Conservation (phyloP, 495 filamentous ascomycete species). For the Tuber melanosporum region DNA sequence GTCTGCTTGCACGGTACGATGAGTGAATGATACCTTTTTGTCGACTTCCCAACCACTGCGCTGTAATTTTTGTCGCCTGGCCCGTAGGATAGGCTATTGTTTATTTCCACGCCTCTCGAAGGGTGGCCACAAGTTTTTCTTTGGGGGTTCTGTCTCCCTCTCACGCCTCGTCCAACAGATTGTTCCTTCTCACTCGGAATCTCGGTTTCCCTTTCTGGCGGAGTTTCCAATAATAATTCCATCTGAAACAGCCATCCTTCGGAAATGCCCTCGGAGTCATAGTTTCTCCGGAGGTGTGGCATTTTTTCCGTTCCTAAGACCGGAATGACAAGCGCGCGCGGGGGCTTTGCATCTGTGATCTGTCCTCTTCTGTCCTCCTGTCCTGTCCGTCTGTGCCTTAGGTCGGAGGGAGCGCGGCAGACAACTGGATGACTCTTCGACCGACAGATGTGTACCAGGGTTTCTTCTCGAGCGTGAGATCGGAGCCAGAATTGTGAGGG, state of each 20-base stretch:
- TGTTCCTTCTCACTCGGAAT: not conserved
- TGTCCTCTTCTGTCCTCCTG: not conserved
- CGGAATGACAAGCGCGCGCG: not conserved
- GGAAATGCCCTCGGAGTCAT: not conserved
- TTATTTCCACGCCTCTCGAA: not conserved
- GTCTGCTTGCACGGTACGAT: not conserved
- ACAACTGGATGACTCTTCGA: constrained; percentile 1
- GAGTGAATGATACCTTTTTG: not conserved
- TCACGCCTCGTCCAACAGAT: not conserved
- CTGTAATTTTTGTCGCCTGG: not conserved
- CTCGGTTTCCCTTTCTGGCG: not conserved
- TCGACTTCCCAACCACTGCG: not conserved
- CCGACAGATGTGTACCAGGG: not conserved
- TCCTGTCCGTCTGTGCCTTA: not conserved
- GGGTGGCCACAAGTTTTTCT: not conserved
- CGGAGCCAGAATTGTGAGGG: not conserved
- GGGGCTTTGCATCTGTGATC: not conserved
- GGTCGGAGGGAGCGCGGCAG: not conserved
- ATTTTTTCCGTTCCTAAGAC: not conserved
- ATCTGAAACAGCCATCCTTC: not conserved
- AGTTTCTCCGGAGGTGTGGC: not conserved
- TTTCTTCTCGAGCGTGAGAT: not conserved
- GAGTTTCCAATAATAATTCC: not conserved
- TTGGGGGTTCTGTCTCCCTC: not conserved
- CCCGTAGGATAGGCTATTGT: not conserved